Percentiles rank a stretch among this genome's conserved stretches.
These are phyloP conservation scores for Beauveria asiatica DNA, from an alignment of 2,329 filamentous ascomycete species.

Conservation along the genomic window DNA sequence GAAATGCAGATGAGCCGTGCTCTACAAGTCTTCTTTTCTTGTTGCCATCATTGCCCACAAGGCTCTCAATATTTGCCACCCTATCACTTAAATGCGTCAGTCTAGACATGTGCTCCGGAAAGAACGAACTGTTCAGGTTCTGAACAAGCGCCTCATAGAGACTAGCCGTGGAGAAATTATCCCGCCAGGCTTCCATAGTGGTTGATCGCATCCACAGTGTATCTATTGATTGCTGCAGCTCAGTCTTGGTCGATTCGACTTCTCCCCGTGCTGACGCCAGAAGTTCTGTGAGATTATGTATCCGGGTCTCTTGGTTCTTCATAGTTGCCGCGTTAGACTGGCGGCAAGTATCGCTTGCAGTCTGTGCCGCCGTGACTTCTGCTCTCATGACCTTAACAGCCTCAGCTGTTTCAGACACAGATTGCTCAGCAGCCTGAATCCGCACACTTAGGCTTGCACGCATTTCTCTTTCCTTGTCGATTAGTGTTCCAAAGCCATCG, in stretches of 20 bases:
- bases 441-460: constrained; percentile 12
- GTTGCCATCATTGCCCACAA: neutral
- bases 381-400: neutral
- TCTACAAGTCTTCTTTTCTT: neutral
- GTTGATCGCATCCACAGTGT: constrained; percentile 22
- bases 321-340: neutral
- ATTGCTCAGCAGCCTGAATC: constrained; percentile 7
- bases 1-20: neutral
- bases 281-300: neutral
- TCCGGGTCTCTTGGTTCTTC: neutral
- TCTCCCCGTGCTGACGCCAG: neutral
- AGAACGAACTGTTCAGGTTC: constrained; percentile 21
- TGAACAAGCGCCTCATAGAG: constrained; percentile 33
- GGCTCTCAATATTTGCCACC: neutral
- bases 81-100: neutral
- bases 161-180: constrained; percentile 37
- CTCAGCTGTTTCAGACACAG: neutral
- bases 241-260: constrained; percentile 15
- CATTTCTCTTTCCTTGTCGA: constrained; percentile 16
- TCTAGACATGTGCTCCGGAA: neutral
- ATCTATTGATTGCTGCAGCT: constrained; percentile 21
- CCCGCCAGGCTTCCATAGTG: constrained; percentile 36
- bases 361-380: neutral
- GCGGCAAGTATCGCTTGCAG: neutral
- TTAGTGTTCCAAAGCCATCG: constrained; percentile 6